Percentiles rank a stretch among this genome's conserved stretches.
phyloP scores from a whole-genome alignment of 768 basidiomycete genomes.

The Boletus subcaerulescens region DNA sequence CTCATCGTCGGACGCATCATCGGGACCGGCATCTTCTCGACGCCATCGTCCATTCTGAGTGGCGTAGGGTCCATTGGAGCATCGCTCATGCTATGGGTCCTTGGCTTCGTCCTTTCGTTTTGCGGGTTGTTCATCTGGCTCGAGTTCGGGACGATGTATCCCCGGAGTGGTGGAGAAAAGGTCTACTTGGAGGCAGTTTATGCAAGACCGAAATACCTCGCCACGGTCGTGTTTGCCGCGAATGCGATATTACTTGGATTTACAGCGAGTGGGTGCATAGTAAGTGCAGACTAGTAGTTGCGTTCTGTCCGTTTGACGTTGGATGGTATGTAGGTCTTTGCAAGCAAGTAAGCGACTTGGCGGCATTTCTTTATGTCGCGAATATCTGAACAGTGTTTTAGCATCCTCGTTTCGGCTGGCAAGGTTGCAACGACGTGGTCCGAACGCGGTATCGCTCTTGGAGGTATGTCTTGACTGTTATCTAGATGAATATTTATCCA shows the following conservation, averaged over 20 bases:
- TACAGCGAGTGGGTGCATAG: constrained; percentile 47
- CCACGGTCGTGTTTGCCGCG: constrained; percentile 46
- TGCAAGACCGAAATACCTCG: constrained; percentile 43
- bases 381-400: constrained; percentile 11
- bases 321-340: constrained; percentile 27
- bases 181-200: constrained; percentile 60
- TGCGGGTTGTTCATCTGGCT: constrained; percentile 63
- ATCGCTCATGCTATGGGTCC: constrained; percentile 61
- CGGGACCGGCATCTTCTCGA: constrained; percentile 65
- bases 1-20: constrained; percentile 57
- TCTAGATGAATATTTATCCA: background rate
- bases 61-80: constrained; percentile 59
- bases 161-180: constrained; percentile 61
- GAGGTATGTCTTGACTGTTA: constrained; percentile 34
- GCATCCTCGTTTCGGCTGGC: constrained; percentile 49
- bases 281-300: constrained; percentile 22
- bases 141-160: constrained; percentile 62
- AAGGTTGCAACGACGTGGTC: constrained; percentile 42
- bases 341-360: constrained; percentile 30
- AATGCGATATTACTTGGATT: constrained; percentile 47
- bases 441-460: constrained; percentile 57
- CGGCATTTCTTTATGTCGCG: too few species aligned
- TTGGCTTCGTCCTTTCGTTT: constrained; percentile 56
- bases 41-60: constrained; percentile 54
- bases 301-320: background rate